Evolutionary conservation across 2,329 filamentous ascomycete genomes (phyloP).

Genomic region (Aspergillus phoenicis): DNA sequence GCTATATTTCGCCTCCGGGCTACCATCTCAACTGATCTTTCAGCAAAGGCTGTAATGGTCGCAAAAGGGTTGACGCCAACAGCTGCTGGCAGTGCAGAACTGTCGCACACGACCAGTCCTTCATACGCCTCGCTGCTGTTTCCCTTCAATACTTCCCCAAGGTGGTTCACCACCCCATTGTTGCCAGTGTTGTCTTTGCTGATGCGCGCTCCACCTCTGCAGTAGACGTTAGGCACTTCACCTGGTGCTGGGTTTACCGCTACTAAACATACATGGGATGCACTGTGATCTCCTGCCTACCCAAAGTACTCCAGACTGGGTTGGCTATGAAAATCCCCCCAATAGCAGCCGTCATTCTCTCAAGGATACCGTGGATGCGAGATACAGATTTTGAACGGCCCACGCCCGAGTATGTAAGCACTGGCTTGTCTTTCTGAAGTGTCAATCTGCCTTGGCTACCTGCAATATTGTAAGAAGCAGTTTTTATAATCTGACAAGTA

Average conservation of each 20-base stretch:
- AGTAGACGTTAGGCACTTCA: slow-evolving; percentile 59
- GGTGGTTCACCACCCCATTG: slow-evolving; percentile 63
- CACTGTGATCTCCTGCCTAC: neutral
- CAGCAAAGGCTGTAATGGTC: slow-evolving; percentile 69
- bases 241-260: neutral
- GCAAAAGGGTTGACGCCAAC: slow-evolving; percentile 65
- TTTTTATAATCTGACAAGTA: slow-evolving; percentile 43
- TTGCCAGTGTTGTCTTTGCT: slow-evolving; percentile 59
- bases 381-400: slow-evolving; percentile 20
- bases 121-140: slow-evolving; percentile 54
- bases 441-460: slow-evolving; percentile 40
- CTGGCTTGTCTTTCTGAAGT: slow-evolving; percentile 57
- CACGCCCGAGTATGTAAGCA: slow-evolving; percentile 10
- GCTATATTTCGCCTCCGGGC: slow-evolving; percentile 45
- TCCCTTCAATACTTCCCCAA: slow-evolving; percentile 62
- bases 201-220: slow-evolving; percentile 67
- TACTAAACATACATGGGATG: neutral
- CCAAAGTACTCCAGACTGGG: slow-evolving; percentile 42
- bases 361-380: slow-evolving; percentile 19
- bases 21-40: slow-evolving; percentile 61
- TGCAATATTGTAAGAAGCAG: neutral
- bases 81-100: slow-evolving; percentile 56
- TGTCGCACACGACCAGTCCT: slow-evolving; percentile 66
- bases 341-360: slow-evolving; percentile 1
- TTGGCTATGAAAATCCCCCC: slow-evolving; percentile 25